phyloP scores from a whole-genome alignment of 805 yeast species.

The Kazachstania martiniae region DNA sequence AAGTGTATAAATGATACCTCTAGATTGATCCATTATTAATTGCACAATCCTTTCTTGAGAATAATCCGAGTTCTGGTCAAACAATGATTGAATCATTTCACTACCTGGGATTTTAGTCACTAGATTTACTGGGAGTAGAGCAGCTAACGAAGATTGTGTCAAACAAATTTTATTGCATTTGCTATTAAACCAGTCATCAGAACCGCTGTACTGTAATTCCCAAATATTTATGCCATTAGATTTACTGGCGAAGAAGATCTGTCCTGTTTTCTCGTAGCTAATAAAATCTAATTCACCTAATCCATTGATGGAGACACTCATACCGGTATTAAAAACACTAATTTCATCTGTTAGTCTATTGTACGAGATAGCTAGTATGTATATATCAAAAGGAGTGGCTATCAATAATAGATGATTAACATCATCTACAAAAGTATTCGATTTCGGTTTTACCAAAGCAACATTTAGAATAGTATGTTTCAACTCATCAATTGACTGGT shows the following conservation, averaged over 20 bases:
- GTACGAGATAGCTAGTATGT: slow-evolving; percentile 62
- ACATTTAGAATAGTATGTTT: slow-evolving; percentile 69
- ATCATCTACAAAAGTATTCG: slow-evolving; percentile 66
- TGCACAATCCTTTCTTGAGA: slow-evolving; percentile 51
- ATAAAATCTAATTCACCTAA: slow-evolving; percentile 55
- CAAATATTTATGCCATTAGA: slow-evolving; percentile 72
- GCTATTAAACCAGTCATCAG: slow-evolving; percentile 79
- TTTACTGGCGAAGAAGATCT: slow-evolving; percentile 75
- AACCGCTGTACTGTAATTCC: slow-evolving; percentile 75
- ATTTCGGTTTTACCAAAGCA: slow-evolving; percentile 68
- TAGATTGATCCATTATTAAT: slow-evolving; percentile 62
- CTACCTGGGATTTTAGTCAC: slow-evolving; percentile 30
- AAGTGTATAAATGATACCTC: slow-evolving; percentile 69
- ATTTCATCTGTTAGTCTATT: slow-evolving; percentile 35
- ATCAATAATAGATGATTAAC: slow-evolving; percentile 66
- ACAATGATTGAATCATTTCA: slow-evolving; percentile 27
- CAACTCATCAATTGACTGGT: slow-evolving; percentile 73
- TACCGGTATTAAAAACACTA: slow-evolving; percentile 71
- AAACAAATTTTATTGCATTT: slow-evolving; percentile 76
- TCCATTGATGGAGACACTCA: slow-evolving; percentile 73
- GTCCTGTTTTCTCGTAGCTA: slow-evolving; percentile 53
- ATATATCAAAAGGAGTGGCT: slow-evolving; percentile 71
- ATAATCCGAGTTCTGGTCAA: slow-evolving; percentile 25
- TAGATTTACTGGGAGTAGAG: slow-evolving; percentile 36
- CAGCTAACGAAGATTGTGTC: slow-evolving; percentile 53